Conservation (phyloP, 169 alveolate genomes). For the Ichthyophthirius multifiliis region DNA sequence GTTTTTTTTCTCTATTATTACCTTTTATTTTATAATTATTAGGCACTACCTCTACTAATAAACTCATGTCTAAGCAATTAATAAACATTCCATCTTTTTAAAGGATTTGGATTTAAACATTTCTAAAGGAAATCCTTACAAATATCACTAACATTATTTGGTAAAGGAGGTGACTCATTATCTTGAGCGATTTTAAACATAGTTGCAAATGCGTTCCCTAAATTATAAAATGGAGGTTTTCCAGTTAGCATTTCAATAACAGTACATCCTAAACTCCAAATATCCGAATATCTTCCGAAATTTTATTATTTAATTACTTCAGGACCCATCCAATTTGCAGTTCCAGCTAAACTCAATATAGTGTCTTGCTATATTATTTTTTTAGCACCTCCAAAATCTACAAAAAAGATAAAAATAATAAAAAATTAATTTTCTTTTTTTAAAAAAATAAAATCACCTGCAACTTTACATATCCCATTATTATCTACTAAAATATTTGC, state of each 20-base stretch:
- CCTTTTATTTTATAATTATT: no score
- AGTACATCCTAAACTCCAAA: conserved; percentile 72
- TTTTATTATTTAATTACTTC: conserved; percentile 44
- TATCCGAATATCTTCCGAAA: conserved; percentile 50
- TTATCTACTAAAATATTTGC: conserved; percentile 76
- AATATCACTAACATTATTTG: conserved; percentile 10
- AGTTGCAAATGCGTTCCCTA: conserved; percentile 20
- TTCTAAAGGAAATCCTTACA: conserved; percentile 19
- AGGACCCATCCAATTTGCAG: conserved; percentile 86
- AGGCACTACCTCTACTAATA: no score
- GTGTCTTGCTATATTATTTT: conserved; percentile 8
- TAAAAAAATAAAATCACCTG: conserved; percentile 79
- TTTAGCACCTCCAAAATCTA: conserved; percentile 49
- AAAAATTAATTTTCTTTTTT: conserved; percentile 46
- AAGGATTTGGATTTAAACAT: conserved; percentile 27
- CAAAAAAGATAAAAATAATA: no score
- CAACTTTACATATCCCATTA: conserved; percentile 76
- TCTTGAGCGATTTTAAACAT: not conserved
- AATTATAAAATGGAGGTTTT: conserved; percentile 45
- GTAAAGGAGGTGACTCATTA: conserved; percentile 34
- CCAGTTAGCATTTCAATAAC: conserved; percentile 67
- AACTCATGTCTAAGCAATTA: not conserved
- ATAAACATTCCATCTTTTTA: not conserved
- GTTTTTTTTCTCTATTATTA: no score
- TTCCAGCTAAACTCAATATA: conserved; percentile 50